Evolutionary conservation across 2,329 filamentous ascomycete genomes (phyloP), one percentile per base, ranked within the genome.

Genomic region (Diaporthe aspalathi): DNA sequence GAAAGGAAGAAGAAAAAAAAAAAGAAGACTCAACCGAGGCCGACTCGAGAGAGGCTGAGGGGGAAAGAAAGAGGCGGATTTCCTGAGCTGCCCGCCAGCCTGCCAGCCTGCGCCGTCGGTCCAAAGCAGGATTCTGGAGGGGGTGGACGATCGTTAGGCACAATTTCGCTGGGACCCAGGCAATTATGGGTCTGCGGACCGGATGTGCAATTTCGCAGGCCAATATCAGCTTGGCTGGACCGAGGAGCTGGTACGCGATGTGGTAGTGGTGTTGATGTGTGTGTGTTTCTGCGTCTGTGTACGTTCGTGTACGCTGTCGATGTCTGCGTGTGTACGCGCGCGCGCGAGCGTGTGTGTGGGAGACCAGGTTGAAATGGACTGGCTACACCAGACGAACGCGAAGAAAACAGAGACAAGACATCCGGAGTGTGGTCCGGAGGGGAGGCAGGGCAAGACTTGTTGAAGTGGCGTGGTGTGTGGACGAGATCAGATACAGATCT

Each of bases 401-500:
- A 65, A 50, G 24, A 50, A 50, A 24, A 65, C 29, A 65, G 45
- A 65, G 29, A 38, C 45, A 50, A 65, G n/a, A n/a, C n/a, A n/a
- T n/a, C n/a, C 32, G 32, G 5, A 65, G 24, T 50, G 29, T 29
- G n/a, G 29, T 50, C 29, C n/a, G 29, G 29, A 50, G 38, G 20
- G 27, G 45, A 38, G 60, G 60, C 60, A 65, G 60, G 29, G n/a
- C 29, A 65, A 35, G 45, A 65, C 43, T 49, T 38, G 29, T 49
- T 50, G 45, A 49, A 50, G 60, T 50, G 40, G 57, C 45, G 45
- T 50, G 60, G 43, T 22, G 45, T 50, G 38, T 8, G n/a, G 27
- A 45, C 60, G 45, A 65, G 60, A 65, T 65, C 60, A 65, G 50
- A 38, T 65, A 38, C 43, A 65, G 60, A 65, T 65, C 50, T 65